These are phyloP conservation scores for Silene uniflora DNA, from an alignment of 148 eudicot species.

Conservation along the genomic window DNA sequence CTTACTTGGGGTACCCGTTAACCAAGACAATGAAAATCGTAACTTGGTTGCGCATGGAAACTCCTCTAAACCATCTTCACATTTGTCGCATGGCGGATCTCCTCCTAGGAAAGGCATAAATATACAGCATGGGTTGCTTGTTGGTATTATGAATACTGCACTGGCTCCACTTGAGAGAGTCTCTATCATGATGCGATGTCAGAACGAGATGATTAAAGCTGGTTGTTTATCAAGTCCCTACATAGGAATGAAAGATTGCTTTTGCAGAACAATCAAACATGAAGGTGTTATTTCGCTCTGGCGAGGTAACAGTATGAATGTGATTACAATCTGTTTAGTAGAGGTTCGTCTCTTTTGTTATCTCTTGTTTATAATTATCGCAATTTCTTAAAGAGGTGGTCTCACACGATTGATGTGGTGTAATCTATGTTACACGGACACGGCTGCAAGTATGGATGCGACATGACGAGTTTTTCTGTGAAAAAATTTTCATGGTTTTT, in stretches of 20 bases:
- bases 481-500: no score
- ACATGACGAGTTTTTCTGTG: no score
- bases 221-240: conserved; percentile 29
- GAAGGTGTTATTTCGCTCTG: conserved; percentile 30
- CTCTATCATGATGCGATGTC: conserved; percentile 26
- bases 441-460: no score
- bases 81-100: neutral
- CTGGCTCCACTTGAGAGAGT: conserved; percentile 28
- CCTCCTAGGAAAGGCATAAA: neutral
- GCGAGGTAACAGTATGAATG: conserved; percentile 25
- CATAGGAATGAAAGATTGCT: conserved; percentile 32
- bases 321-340: neutral
- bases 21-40: neutral
- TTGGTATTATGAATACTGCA: neutral
- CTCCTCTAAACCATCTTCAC: no score
- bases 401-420: no score
- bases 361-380: no score
- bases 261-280: conserved; percentile 27
- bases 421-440: no score
- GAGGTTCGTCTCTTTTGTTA: neutral
- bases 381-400: no score
- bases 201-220: conserved; percentile 30
- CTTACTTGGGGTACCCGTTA: neutral
- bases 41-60: neutral
- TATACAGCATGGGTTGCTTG: no score